These are phyloP conservation scores for Rosa rugosa DNA, from an alignment of 306 rosid genomes.

Conservation along the genomic window DNA sequence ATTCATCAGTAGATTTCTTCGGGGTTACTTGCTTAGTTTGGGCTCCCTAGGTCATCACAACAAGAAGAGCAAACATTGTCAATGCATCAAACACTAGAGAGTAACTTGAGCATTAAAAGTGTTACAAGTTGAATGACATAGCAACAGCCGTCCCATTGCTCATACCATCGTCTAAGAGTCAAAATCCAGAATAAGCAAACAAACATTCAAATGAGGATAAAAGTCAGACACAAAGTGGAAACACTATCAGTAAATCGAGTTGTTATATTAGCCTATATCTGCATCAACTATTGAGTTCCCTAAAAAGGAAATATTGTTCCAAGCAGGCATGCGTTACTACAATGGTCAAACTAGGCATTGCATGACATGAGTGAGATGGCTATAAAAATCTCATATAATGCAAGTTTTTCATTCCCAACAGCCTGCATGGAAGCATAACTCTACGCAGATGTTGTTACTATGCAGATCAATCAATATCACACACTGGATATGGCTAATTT, in stretches of 20 bases:
- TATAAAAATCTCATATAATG: not conserved
- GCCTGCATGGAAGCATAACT: not conserved
- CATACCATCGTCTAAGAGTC: not conserved
- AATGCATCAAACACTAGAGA: constrained; percentile 7
- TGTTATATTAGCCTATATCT: not conserved
- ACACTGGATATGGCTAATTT: not conserved
- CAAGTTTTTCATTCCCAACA: not conserved
- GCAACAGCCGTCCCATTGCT: not conserved
- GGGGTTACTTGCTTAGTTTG: constrained; percentile 58
- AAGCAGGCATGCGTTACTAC: not conserved
- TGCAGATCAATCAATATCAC: no score
- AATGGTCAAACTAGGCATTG: not conserved
- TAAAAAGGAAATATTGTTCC: not conserved
- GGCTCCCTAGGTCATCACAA: constrained; percentile 48
- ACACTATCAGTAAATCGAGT: not conserved
- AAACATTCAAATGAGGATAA: not conserved
- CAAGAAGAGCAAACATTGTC: constrained; percentile 8
- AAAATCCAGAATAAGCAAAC: not conserved
- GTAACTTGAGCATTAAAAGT: not conserved
- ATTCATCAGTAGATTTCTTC: constrained; percentile 46
- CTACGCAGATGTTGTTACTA: not conserved
- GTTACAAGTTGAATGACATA: not conserved
- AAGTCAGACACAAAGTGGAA: not conserved
- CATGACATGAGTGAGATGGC: not conserved
- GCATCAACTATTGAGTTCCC: not conserved